phyloP scores from a whole-genome alignment of 2,329 filamentous ascomycete species.

The Aureobasidium uvarum region DNA sequence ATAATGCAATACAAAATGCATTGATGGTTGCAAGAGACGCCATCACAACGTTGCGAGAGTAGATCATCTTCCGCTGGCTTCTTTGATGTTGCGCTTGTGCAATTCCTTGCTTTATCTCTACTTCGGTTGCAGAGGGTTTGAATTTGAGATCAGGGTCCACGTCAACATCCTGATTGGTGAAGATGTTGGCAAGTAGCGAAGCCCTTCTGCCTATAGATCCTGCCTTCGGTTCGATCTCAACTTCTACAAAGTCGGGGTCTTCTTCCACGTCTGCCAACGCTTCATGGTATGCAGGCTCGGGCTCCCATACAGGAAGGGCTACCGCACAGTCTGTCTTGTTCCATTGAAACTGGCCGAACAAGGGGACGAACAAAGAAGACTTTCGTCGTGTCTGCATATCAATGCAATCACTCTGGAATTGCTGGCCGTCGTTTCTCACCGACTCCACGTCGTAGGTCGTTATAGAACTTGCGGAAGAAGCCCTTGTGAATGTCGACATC shows the following conservation, averaged over 20 bases:
- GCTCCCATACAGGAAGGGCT: slow-evolving; percentile 2
- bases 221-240: slow-evolving; percentile 9
- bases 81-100: slow-evolving; percentile 7
- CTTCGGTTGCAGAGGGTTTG: slow-evolving; percentile 12
- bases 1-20: not conserved
- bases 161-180: slow-evolving; percentile 23
- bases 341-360: slow-evolving; percentile 22
- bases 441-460: not conserved
- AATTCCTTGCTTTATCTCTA: slow-evolving; percentile 16
- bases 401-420: not conserved
- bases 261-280: slow-evolving; percentile 15
- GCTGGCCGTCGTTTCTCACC: not conserved
- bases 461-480: slow-evolving; percentile 4
- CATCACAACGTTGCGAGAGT: slow-evolving; percentile 12
- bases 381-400: not conserved
- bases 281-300: slow-evolving; percentile 19
- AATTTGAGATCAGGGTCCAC: slow-evolving; percentile 24
- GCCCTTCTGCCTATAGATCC: slow-evolving; percentile 9
- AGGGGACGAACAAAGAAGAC: not conserved
- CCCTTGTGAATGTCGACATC: slow-evolving; percentile 18
- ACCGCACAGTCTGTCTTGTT: slow-evolving; percentile 2
- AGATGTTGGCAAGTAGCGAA: slow-evolving; percentile 22
- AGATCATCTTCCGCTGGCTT: slow-evolving; percentile 19
- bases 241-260: slow-evolving; percentile 22
- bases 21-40: not conserved